phyloP scores from a whole-genome alignment of 371 early-diverging fungal species.

The Zychaea mexicana region DNA sequence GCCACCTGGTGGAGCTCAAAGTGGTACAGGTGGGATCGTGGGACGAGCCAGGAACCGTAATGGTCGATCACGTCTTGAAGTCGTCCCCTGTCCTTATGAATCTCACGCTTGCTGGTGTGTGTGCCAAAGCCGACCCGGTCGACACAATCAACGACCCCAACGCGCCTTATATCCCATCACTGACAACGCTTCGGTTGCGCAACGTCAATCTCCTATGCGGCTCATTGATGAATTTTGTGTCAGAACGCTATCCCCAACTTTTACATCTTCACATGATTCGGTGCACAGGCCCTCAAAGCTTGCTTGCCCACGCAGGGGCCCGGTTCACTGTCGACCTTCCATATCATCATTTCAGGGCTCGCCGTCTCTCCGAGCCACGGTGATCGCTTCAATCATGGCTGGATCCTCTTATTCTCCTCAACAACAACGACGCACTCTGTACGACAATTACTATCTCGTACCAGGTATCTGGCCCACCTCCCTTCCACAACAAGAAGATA shows the following conservation, averaged over 20 bases:
- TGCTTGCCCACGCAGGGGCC: background rate
- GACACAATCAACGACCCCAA: background rate
- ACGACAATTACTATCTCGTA: no score
- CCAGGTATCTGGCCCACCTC: no score
- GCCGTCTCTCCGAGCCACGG: background rate
- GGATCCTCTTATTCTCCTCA: no score
- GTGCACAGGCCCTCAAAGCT: background rate
- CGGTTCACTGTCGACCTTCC: background rate
- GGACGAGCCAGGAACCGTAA: background rate
- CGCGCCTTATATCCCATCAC: background rate
- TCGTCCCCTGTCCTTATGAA: background rate
- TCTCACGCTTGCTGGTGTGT: background rate
- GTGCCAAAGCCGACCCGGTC: background rate
- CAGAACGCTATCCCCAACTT: background rate
- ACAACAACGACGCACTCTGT: no score
- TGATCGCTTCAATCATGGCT: no score
- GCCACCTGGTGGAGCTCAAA: background rate
- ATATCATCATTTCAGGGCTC: background rate
- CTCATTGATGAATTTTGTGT: background rate
- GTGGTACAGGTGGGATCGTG: background rate
- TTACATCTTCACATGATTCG: background rate
- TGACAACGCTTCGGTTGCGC: background rate
- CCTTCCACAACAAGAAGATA: no score
- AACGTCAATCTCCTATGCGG: background rate
- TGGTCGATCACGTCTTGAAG: background rate